A percentile compares a stretch with the other conserved stretches of the same genome.
phyloP scores from a whole-genome alignment of 805 yeast genomes.

The Isabelozyma gotoi region DNA sequence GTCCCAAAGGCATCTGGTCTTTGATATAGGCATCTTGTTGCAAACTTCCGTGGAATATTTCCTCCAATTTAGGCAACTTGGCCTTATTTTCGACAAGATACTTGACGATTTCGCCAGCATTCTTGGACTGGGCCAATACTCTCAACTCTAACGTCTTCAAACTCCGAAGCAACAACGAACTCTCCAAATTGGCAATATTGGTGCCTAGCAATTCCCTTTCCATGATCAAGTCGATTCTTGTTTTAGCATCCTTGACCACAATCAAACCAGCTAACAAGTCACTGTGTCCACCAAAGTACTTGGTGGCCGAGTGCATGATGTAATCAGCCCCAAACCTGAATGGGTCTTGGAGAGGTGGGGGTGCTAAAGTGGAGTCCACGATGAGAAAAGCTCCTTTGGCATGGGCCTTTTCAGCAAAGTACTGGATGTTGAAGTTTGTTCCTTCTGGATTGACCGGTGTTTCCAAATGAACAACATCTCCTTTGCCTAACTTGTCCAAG shows the following conservation, averaged over 20 bases:
- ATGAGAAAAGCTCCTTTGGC: conserved; percentile 68
- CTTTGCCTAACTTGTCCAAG: conserved; percentile 46
- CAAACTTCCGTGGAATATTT: conserved; percentile 70
- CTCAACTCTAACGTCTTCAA: conserved; percentile 79
- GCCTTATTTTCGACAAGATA: conserved; percentile 51
- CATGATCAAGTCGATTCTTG: conserved; percentile 44
- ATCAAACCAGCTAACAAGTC: conserved; percentile 83
- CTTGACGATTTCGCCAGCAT: conserved; percentile 60
- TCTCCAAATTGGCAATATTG: conserved; percentile 74
- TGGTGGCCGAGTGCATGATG: conserved; percentile 91
- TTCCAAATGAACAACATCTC: conserved; percentile 85
- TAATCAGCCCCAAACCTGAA: conserved; percentile 83
- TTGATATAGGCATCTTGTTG: conserved; percentile 70
- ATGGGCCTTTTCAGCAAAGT: conserved; percentile 72
- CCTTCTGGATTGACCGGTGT: conserved; percentile 90
- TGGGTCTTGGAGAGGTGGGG: conserved; percentile 87
- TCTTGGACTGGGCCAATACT: conserved; percentile 61
- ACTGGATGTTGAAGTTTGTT: conserved; percentile 55
- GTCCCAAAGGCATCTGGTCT: conserved; percentile 63
- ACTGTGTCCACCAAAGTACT: conserved; percentile 94
- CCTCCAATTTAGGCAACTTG: conserved; percentile 47
- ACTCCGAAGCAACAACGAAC: conserved; percentile 73
- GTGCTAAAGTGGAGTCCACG: conserved; percentile 90
- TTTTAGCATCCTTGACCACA: conserved; percentile 56
- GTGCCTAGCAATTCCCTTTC: conserved; percentile 80